Base-by-base conservation (phyloP, 2,329 filamentous ascomycete species). In the Zymoseptoria brevis region DNA sequence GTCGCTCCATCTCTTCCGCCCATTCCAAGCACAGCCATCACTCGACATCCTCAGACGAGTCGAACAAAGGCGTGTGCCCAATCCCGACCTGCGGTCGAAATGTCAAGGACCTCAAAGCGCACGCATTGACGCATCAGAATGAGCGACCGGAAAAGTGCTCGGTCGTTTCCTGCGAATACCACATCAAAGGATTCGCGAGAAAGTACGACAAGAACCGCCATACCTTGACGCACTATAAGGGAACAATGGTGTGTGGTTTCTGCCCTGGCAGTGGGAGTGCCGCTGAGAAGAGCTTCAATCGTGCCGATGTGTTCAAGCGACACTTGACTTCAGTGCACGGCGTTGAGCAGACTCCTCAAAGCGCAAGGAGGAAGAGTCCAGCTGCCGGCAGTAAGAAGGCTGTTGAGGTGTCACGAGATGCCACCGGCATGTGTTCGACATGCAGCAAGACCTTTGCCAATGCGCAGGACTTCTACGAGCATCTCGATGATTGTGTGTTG, bases 161-260 rank as follows among this genome's bases (percentile, higher is more conserved):
- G 0, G 96, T 96, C 66, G 81, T 87, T 59, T 94, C 87, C 0
- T 96, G 92, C 78, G 90, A 96, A 70, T 96, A 96, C 75, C 87
- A 96, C 77, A 79, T 83, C 70, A 96, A 96, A 76, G 92, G 92
- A 3, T 96, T 96, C 71, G 91, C 92, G 9, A 83, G 92, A 68
- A 96, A 96, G 76, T 96, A 96, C 73, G 92, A 96, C 79, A 96
- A 96, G 81, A 96, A 96, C 76, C 81, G 92, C 51, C 92, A 96
- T 74, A 96, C 91, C 4, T 76, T 96, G 63, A 96, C 92, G 4
- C 92, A 96, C 74, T 96, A 96, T 82, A 96, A 96, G 77, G 92
- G 92, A 49, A 96, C 89, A 54, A 96, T 96, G 92, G 90, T 96
- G 22, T 96, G 92, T 72, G 91, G 90, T 29, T 96, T 96, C 78